These are phyloP conservation scores for Sphenostylis stenocarpa DNA, from an alignment of 306 rosid genomes.

Conservation along the genomic window DNA sequence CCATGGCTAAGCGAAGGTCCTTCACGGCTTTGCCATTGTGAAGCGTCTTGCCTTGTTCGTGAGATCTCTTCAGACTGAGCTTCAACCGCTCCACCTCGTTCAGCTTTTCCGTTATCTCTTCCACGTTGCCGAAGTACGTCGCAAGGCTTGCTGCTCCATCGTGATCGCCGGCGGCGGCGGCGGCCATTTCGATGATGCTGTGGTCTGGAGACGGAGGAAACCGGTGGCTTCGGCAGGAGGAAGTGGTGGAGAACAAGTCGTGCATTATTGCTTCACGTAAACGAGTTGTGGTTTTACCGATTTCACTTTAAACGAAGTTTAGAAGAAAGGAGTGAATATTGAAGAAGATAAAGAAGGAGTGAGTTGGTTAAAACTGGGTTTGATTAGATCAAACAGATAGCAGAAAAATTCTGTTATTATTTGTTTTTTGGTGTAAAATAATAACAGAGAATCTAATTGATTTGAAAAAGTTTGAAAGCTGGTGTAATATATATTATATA, in stretches of 20 bases:
- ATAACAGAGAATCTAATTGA: no score
- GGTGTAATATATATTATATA: no score
- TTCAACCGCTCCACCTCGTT: slow-evolving; percentile 59
- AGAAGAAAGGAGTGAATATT: no score
- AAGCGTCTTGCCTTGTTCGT: slow-evolving; percentile 82
- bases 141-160: slow-evolving; percentile 40
- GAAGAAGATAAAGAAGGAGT: no score
- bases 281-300: no score
- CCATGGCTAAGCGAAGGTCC: slow-evolving; percentile 84
- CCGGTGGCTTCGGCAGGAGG: slow-evolving; percentile 56
- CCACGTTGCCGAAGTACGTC: slow-evolving; percentile 74
- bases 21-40: slow-evolving; percentile 71
- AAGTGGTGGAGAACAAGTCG: slow-evolving; percentile 73
- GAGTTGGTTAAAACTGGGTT: no score
- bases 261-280: slow-evolving; percentile 43
- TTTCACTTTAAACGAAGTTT: no score
- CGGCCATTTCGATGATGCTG: slow-evolving; percentile 64
- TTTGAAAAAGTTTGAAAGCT: no score
- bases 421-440: no score
- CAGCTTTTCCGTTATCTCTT: slow-evolving; percentile 71
- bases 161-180: slow-evolving; percentile 29
- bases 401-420: no score
- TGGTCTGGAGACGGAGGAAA: no score
- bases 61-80: slow-evolving; percentile 44
- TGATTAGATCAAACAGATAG: no score